These are phyloP conservation scores for Podaxis sp. DNA, from an alignment of 768 basidiomycete genomes.

Conservation along the genomic window DNA sequence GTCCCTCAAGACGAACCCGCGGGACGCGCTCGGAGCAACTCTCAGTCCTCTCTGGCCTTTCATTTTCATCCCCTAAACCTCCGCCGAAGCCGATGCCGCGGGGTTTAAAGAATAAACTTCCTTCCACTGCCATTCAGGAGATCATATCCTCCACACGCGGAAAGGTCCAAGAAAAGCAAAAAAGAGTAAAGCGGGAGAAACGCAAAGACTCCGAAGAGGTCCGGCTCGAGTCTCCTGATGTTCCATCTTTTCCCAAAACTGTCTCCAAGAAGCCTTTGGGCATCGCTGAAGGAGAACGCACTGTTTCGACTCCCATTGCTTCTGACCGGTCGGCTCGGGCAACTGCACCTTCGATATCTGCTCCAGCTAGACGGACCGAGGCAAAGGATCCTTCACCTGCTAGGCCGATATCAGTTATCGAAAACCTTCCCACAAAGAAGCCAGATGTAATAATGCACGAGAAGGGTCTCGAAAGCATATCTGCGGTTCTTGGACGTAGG, in stretches of 20 bases:
- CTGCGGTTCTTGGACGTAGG: slow-evolving; percentile 6
- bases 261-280: slow-evolving; percentile 3
- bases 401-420: not conserved
- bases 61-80: slow-evolving; percentile 14
- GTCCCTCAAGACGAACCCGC: slow-evolving; percentile 57
- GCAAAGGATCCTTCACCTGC: not conserved
- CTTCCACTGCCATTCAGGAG: not conserved
- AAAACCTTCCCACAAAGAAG: not conserved
- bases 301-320: not conserved
- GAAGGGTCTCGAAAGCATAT: slow-evolving; percentile 1
- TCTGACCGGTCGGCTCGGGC: not conserved
- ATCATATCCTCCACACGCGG: slow-evolving; percentile 4
- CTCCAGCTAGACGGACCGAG: not conserved
- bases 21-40: slow-evolving; percentile 43
- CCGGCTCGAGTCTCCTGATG: not conserved
- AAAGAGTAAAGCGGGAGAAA: not conserved
- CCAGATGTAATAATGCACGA: not conserved
- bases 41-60: slow-evolving; percentile 21
- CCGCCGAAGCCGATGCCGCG: slow-evolving; percentile 13
- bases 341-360: not conserved
- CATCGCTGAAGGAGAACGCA: not conserved
- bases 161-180: slow-evolving; percentile 15
- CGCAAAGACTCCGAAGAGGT: slow-evolving; percentile 8
- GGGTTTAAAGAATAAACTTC: not conserved
- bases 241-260: not conserved